phyloP scores from a whole-genome alignment of 108 stramenopile species.

The Fistulifera pelliculosa region DNA sequence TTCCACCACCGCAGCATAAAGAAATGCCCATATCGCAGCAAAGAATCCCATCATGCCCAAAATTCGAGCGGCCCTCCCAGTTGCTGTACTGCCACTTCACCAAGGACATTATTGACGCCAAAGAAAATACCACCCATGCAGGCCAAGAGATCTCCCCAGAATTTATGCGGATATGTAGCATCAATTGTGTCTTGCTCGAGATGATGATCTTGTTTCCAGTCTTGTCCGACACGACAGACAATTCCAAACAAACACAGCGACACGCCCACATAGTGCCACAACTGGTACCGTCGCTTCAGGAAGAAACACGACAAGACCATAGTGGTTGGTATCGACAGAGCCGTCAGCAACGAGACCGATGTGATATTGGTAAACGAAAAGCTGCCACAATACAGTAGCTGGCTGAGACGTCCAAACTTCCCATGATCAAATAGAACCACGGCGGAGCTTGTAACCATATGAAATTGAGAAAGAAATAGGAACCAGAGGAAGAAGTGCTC shows the following conservation, averaged over 20 bases:
- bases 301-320: constrained; percentile 79
- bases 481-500: background rate
- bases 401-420: constrained; percentile 87
- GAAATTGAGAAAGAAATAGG: constrained; percentile 7
- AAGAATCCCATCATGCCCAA: constrained; percentile 80
- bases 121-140: constrained; percentile 84
- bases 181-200: background rate
- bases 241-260: constrained; percentile 77
- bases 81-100: constrained; percentile 51
- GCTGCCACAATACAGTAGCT: constrained; percentile 82
- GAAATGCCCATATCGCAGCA: constrained; percentile 52
- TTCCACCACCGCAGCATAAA: constrained; percentile 67
- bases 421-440: constrained; percentile 51
- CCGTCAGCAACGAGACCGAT: constrained; percentile 85
- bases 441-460: constrained; percentile 31
- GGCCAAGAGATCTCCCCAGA: constrained; percentile 79
- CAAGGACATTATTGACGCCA: constrained; percentile 79
- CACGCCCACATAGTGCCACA: constrained; percentile 72
- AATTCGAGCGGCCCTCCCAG: constrained; percentile 53
- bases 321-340: constrained; percentile 87
- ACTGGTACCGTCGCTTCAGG: constrained; percentile 53
- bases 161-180: constrained; percentile 32
- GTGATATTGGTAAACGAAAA: constrained; percentile 90
- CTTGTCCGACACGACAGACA: constrained; percentile 62
- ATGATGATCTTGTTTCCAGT: constrained; percentile 29